Evolutionary conservation across 805 yeast genomes (phyloP).

Genomic region (Candida vartiovaarae): DNA sequence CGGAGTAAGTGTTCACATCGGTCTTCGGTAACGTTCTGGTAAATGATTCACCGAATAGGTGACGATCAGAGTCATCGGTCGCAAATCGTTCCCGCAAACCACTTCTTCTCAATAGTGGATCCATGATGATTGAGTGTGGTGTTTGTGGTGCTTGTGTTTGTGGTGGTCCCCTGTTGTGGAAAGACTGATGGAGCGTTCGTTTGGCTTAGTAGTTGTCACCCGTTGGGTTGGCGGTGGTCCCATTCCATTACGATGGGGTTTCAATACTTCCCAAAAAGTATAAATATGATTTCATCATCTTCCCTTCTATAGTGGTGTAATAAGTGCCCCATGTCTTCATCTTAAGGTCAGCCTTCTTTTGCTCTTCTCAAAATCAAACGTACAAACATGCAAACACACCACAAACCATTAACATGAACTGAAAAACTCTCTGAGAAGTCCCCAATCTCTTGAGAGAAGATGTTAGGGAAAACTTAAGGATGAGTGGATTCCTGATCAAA

Average conservation of each 20-base stretch:
- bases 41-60: conserved; percentile 35
- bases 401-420: conserved; percentile 88
- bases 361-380: conserved; percentile 72
- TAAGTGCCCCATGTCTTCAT: conserved; percentile 26
- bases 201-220: conserved; percentile 1
- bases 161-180: neutral
- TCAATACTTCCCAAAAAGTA: conserved; percentile 84
- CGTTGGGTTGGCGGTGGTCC: neutral
- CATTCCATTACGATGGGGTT: conserved; percentile 24
- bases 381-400: conserved; percentile 88
- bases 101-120: conserved; percentile 3
- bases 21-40: conserved; percentile 31
- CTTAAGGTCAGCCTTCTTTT: conserved; percentile 28
- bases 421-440: conserved; percentile 86
- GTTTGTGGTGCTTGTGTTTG: too few relatives aligned
- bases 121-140: conserved; percentile 1
- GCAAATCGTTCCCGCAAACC: conserved; percentile 4
- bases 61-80: conserved; percentile 6
- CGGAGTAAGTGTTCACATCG: conserved; percentile 26
- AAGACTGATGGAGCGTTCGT: neutral
- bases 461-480: conserved; percentile 82
- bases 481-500: conserved; percentile 77
- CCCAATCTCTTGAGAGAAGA: conserved; percentile 64
- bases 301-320: conserved; percentile 53
- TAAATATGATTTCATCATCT: conserved; percentile 87